Evolutionary conservation across 495 filamentous ascomycete genomes (phyloP).

Genomic region (Clohesyomyces aquaticus): DNA sequence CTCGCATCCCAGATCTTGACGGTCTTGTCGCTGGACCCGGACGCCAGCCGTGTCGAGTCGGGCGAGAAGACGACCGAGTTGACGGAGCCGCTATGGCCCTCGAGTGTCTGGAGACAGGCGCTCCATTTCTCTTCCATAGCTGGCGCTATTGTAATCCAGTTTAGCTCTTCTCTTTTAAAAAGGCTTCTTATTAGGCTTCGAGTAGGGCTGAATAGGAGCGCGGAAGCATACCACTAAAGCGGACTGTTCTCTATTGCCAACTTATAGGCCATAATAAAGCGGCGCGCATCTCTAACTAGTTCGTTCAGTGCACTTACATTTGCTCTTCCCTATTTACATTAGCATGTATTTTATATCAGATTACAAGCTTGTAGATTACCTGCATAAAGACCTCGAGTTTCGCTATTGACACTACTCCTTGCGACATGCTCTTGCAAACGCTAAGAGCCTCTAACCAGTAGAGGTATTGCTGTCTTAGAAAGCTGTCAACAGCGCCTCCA

Average conservation of each 20-base stretch:
- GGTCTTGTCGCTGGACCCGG: too few relatives aligned
- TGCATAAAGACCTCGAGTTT: conserved; percentile 18
- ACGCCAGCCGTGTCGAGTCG: too few relatives aligned
- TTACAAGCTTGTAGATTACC: conserved; percentile 6
- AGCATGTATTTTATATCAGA: conserved; percentile 10
- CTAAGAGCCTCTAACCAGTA: conserved; percentile 52
- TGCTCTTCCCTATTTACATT: conserved; percentile 19
- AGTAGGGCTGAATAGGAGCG: conserved; percentile 19
- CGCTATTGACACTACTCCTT: conserved; percentile 21
- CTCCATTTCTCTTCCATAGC: conserved; percentile 23
- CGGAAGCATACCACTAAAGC: conserved; percentile 19
- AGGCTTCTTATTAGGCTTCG: conserved; percentile 20
- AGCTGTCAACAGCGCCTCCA: conserved; percentile 39
- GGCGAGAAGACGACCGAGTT: too few relatives aligned
- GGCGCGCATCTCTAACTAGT: conserved; percentile 41
- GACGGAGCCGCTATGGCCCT: conserved; percentile 13
- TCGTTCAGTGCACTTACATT: conserved; percentile 17
- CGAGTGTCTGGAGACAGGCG: conserved; percentile 25
- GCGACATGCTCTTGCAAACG: conserved; percentile 40
- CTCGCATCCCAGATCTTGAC: too few relatives aligned
- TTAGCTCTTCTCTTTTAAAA: conserved; percentile 32
- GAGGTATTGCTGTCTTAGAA: conserved; percentile 52
- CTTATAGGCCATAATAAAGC: conserved; percentile 45
- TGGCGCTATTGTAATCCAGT: conserved; percentile 30
- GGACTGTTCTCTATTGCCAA: conserved; percentile 33